A percentile compares a stretch with the other conserved stretches of the same genome.
Evolutionary conservation across 805 yeast genomes (phyloP).

Genomic region (Candida orba): DNA sequence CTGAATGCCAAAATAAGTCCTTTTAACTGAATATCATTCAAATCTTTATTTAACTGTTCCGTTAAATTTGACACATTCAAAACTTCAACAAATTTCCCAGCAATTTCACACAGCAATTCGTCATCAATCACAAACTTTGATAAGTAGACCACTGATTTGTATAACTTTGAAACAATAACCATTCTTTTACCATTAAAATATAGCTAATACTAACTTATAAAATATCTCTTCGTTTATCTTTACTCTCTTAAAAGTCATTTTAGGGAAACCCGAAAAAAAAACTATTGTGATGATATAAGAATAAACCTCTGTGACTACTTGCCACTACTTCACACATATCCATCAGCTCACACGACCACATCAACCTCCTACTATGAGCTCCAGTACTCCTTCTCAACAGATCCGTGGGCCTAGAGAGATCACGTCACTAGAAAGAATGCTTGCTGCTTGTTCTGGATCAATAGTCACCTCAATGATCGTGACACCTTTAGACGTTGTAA

Average conservation of each 20-base stretch:
- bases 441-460: slow-evolving; percentile 74
- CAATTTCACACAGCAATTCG: background rate
- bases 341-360: no score
- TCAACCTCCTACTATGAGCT: no score
- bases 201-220: no score
- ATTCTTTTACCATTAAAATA: no score
- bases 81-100: background rate
- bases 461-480: slow-evolving; percentile 63
- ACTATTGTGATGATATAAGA: no score
- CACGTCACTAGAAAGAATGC: slow-evolving; percentile 55
- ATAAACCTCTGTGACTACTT: no score
- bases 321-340: no score
- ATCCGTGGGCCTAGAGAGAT: slow-evolving; percentile 24
- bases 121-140: slow-evolving; percentile 5
- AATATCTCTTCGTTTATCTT: background rate
- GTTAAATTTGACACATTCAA: no score
- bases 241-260: background rate
- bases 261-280: no score
- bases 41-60: background rate
- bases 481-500: slow-evolving; percentile 76
- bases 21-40: background rate
- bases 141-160: slow-evolving; percentile 1
- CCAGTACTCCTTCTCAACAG: background rate
- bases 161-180: background rate
- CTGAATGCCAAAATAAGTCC: background rate